These are phyloP conservation scores for Xylariomycetidae sp. DNA, from an alignment of 2,329 filamentous ascomycete species.

Conservation along the genomic window DNA sequence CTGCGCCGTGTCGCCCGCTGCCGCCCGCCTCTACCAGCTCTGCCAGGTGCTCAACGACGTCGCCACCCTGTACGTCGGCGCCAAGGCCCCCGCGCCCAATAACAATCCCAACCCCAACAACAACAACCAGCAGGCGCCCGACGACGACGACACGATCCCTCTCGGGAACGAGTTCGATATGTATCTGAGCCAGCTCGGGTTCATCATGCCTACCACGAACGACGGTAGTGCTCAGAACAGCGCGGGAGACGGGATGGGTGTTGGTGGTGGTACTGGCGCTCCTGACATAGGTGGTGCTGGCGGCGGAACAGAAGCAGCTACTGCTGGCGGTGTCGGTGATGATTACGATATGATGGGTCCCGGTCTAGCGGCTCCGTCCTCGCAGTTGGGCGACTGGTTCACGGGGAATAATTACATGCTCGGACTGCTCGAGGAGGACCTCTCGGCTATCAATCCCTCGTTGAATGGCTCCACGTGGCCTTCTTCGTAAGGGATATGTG, in stretches of 20 bases:
- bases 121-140: constrained; percentile 16
- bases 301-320: constrained; percentile 5
- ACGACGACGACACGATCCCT: too few species aligned
- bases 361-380: constrained; percentile 21
- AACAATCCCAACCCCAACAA: neutral
- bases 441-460: constrained; percentile 25
- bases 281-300: neutral
- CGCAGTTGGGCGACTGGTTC: constrained; percentile 30
- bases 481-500: constrained; percentile 8
- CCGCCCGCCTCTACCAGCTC: constrained; percentile 51
- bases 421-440: constrained; percentile 27
- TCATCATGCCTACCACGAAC: constrained; percentile 26
- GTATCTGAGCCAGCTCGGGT: constrained; percentile 28
- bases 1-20: constrained; percentile 40
- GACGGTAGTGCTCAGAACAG: neutral
- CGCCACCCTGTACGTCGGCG: constrained; percentile 54
- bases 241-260: neutral
- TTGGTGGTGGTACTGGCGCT: neutral
- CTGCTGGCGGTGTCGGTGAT: constrained; percentile 8
- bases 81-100: constrained; percentile 38
- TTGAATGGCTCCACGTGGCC: too few species aligned
- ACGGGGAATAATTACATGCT: constrained; percentile 29
- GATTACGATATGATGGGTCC: constrained; percentile 10
- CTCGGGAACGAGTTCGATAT: constrained; percentile 28
- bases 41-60: constrained; percentile 56